Base-by-base conservation (phyloP, 805 yeast species). In the Sugiyamaella lignohabitans region DNA sequence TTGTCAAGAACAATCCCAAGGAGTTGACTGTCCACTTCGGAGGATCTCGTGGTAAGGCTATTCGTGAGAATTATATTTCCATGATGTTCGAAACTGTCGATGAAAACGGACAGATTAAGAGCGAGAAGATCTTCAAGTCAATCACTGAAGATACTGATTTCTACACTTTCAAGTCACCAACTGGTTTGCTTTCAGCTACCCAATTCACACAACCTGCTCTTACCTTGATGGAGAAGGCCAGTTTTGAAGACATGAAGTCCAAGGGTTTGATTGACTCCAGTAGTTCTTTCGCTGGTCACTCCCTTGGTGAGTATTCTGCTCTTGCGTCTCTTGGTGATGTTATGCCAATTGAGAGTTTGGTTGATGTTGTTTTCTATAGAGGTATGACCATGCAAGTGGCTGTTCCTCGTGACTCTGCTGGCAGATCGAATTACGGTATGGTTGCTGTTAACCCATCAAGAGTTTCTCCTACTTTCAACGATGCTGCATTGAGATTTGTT, bases 321-420 rank as follows among this genome's bases (percentile, higher is more conserved):
- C 78, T 93, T 63, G 87, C 98, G 16, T 88, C 98, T 22, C 75
- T 93, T 61, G 98, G 96, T 46, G 96, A 93, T 66, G 97, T 94
- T 50, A 91, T 93, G 98, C 96, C 98, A 42, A 88, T 93, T 59
- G 98, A 93, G 73, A 84, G 95, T 4, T 76, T 91, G 58, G 97
- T 91, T 53, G 98, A 91, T 68, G 95, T 91, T 67, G 98, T 91
- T 46, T 93, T 93, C 78, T 94, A 93, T 79, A 84, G 99, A 76
- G 99, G 99, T 78, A 93, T 93, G 98, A 94, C 99, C 42, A 93
- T 93, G 99, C 98, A 93, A 75, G 98, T 93, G 56, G 98, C 98
- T 41, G 99, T 93, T 56, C 98, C 98, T 65, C 84, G 99, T 74
- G 99, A 93, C 70, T 78, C 81, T 47, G 65, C 70, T 43, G 99